Percentiles rank a stretch among this genome's conserved stretches.
Evolutionary conservation across 345 rosid genomes (phyloP).

Genomic region (Eucalyptus victrix): DNA sequence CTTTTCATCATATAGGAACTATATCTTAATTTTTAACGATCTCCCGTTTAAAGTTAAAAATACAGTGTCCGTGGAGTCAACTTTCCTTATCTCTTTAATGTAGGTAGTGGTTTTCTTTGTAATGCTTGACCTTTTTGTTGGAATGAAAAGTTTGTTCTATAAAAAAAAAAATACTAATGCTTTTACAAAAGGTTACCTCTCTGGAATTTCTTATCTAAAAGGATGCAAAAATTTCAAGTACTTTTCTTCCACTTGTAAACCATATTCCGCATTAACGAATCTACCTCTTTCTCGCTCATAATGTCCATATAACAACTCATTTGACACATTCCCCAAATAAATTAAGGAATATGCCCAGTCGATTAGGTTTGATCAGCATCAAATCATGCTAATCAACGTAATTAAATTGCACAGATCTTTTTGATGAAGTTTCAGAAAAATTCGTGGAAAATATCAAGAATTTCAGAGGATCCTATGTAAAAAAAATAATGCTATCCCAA

Average conservation of each 20-base stretch:
- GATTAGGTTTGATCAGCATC: background rate
- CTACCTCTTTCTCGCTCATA: background rate
- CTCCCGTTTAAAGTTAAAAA: background rate
- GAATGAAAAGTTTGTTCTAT: background rate
- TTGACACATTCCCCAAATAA: background rate
- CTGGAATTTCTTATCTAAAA: background rate
- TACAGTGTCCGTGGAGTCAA: background rate
- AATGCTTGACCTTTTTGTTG: background rate
- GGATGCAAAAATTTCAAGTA: background rate
- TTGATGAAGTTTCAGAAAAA: background rate
- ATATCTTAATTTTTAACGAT: background rate
- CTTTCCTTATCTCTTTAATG: background rate
- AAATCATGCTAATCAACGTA: background rate
- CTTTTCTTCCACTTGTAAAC: background rate
- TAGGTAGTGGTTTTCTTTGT: background rate
- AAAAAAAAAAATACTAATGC: background rate
- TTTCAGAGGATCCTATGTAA: background rate
- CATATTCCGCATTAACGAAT: background rate
- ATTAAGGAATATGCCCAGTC: background rate
- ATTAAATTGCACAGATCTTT: background rate
- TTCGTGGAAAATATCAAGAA: background rate
- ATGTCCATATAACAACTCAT: background rate
- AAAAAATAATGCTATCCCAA: background rate
- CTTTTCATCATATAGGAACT: background rate
- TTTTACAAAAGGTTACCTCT: background rate